Evolutionary conservation across 805 yeast species (phyloP), one percentile per base, ranked within the genome.

Genomic region (Tetrapisispora phaffii): DNA sequence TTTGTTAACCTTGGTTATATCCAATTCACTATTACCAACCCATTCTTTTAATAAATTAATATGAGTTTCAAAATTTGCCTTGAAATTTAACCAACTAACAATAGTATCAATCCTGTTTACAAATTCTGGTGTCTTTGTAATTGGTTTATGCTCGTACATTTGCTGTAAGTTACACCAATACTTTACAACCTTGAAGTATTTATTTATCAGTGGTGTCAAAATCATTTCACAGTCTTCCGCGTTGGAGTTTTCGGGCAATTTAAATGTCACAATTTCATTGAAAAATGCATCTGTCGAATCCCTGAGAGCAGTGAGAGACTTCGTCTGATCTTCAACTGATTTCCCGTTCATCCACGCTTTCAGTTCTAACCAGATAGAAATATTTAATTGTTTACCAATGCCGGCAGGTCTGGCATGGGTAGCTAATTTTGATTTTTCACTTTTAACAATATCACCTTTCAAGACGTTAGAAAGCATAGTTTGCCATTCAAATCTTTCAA

Each of bases 401-500:
- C 60, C 55, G 4, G 54, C 50, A 31, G 52, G 53, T 40, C 55
- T 58, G 13, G 52, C 52, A 46, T 72, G 79, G 43, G 73, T 75
- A 15, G 76, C 79, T 45, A 85, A 72, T 62, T 81, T 81, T 4
- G 85, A 81, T 65, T 90, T 93, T 58, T 93, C 98, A 12, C 90
- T 82, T 31, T 82, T 76, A 19, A 93, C 88, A 44, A 93, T 95
- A 63, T 93, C 97, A 53, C 98, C 97, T 2, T 94, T 90, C 31
- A 93, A 74, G 3, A 93, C 97, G 2, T 88, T 75, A 10, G 85
- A 75, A 41, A 93, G 71, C 95, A 93, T 87, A 0, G 90, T 77
- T 64, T 93, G 97, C 98, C 98, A 93, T 65, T 88, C 96, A 12
- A 89, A 69, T 41, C 97, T 73, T 58, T 88, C 97, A 10, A 79